Conservation (phyloP, 352 stramenopile genomes). For the Phytophthora quininea region DNA sequence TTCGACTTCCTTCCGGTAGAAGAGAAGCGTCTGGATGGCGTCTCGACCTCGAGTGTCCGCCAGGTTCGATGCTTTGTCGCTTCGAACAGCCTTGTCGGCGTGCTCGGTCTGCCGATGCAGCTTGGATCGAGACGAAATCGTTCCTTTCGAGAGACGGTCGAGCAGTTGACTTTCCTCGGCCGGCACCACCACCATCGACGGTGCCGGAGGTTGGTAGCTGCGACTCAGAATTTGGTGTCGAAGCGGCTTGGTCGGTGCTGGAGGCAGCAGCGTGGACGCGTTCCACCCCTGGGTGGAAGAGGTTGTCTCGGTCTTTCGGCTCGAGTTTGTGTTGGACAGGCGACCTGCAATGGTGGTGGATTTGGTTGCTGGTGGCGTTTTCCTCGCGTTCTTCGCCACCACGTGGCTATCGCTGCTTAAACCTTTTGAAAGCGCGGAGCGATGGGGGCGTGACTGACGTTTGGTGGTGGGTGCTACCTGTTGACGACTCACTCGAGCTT, state of each 20-base stretch:
- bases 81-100: background rate
- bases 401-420: background rate
- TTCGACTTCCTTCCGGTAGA: conserved; percentile 70
- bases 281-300: conserved; percentile 46
- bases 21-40: conserved; percentile 62
- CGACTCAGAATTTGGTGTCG: conserved; percentile 66
- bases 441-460: conserved; percentile 5
- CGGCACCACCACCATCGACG: conserved; percentile 37
- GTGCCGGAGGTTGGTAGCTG: conserved; percentile 59
- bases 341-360: background rate
- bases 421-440: conserved; percentile 9
- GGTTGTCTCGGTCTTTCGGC: conserved; percentile 12
- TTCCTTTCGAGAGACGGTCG: conserved; percentile 55
- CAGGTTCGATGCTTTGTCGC: conserved; percentile 6
- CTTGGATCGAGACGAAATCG: conserved; percentile 64
- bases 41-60: conserved; percentile 47
- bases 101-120: conserved; percentile 9
- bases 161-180: conserved; percentile 44
- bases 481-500: conserved; percentile 25
- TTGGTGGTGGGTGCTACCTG: background rate
- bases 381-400: conserved; percentile 2
- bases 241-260: conserved; percentile 37
- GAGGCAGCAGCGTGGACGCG: conserved; percentile 52
- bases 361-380: conserved; percentile 3
- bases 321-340: conserved; percentile 7